phyloP scores from a whole-genome alignment of 2,329 filamentous ascomycete species.

The Claviceps africana region DNA sequence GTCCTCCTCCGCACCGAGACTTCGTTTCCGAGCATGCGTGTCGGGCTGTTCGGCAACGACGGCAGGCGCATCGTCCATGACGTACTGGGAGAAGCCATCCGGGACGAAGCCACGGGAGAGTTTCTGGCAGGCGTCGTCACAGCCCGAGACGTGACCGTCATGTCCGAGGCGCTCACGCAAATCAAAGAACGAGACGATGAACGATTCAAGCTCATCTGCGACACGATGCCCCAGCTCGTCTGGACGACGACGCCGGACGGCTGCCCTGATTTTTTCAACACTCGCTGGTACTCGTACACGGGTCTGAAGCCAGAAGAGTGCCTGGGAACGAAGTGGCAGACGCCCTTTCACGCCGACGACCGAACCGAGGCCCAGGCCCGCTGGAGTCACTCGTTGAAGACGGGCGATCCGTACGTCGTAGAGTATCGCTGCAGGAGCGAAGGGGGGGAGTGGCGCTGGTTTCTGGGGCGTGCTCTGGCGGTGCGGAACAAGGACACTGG shows the following conservation, averaged over 20 bases:
- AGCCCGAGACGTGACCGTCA: constrained; percentile 57
- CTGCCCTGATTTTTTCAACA: constrained; percentile 57
- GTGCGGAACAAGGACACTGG: constrained; percentile 51
- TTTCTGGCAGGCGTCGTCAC: constrained; percentile 61
- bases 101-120: constrained; percentile 52
- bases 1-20: constrained; percentile 47
- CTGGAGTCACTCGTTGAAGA: constrained; percentile 50
- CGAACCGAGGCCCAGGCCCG: constrained; percentile 36
- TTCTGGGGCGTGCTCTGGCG: constrained; percentile 58
- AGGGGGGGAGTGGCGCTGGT: constrained; percentile 64
- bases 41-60: constrained; percentile 48
- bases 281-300: constrained; percentile 69
- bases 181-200: constrained; percentile 59
- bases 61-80: constrained; percentile 46
- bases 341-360: constrained; percentile 58
- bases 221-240: constrained; percentile 57
- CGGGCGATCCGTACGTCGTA: constrained; percentile 53
- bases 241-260: constrained; percentile 61
- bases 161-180: constrained; percentile 53
- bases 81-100: constrained; percentile 50
- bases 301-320: constrained; percentile 50
- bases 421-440: constrained; percentile 57
- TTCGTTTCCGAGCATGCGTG: constrained; percentile 42
- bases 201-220: constrained; percentile 62
- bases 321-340: constrained; percentile 46